A percentile compares a stretch with the other conserved stretches of the same genome.
These are phyloP conservation scores for Ephemerocybe angulata DNA, from an alignment of 768 basidiomycete genomes.

Conservation along the genomic window DNA sequence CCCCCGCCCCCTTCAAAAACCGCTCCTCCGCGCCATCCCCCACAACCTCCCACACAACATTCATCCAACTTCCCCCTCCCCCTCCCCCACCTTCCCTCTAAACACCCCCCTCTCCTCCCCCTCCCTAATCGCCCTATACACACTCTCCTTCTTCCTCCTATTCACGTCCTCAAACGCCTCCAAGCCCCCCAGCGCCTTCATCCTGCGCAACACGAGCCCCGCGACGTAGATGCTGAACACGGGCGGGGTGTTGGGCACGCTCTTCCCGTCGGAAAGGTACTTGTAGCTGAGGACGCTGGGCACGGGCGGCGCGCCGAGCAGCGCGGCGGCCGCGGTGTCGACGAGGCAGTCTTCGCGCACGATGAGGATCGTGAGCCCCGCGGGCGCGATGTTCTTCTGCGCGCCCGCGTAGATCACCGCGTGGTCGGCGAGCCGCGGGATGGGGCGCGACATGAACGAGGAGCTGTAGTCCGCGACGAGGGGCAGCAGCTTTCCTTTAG, in stretches of 20 bases:
- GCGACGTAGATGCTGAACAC: slow-evolving; percentile 89
- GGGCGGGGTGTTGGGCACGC: slow-evolving; percentile 90
- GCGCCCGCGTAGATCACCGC: slow-evolving; percentile 95
- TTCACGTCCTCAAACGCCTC: slow-evolving; percentile 63
- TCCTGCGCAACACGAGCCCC: slow-evolving; percentile 76
- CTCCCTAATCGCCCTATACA: slow-evolving; percentile 70
- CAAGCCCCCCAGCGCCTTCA: slow-evolving; percentile 62
- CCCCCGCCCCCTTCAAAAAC: slow-evolving; percentile 81
- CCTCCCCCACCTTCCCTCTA: slow-evolving; percentile 65
- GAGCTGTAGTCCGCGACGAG: slow-evolving; percentile 95
- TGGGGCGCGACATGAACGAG: slow-evolving; percentile 94
- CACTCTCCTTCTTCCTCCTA: slow-evolving; percentile 65
- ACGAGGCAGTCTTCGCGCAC: slow-evolving; percentile 93
- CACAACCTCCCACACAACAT: slow-evolving; percentile 78
- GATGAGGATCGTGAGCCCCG: slow-evolving; percentile 90
- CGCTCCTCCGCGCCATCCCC: slow-evolving; percentile 68
- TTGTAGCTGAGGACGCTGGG: slow-evolving; percentile 84
- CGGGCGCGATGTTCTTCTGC: slow-evolving; percentile 96
- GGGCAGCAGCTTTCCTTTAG: slow-evolving; percentile 56
- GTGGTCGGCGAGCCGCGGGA: slow-evolving; percentile 83
- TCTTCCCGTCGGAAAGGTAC: slow-evolving; percentile 68
- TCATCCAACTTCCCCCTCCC: slow-evolving; percentile 89
- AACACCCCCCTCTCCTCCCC: slow-evolving; percentile 72
- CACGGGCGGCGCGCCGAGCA: slow-evolving; percentile 68
- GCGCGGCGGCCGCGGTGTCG: slow-evolving; percentile 76